Percentiles rank a stretch among this genome's conserved stretches.
Evolutionary conservation across 1,284 basidiomycete genomes (phyloP).

Genomic region (Pyrrhoderma lamaoense): DNA sequence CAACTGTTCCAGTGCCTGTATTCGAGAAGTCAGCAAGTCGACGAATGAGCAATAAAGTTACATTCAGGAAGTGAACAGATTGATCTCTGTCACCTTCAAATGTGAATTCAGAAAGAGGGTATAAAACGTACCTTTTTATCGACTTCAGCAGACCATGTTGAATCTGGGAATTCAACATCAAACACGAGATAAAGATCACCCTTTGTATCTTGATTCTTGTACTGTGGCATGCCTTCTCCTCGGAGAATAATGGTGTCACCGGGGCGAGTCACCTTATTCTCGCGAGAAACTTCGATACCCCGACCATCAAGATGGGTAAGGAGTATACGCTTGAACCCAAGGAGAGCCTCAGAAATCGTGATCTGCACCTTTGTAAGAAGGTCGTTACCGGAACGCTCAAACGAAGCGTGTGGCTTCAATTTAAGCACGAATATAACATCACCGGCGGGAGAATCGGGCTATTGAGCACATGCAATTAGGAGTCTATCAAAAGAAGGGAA

Average conservation of each 20-base stretch:
- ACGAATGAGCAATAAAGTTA: not conserved
- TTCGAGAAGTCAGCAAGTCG: not conserved
- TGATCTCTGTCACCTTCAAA: not conserved
- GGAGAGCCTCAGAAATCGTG: conserved; percentile 85
- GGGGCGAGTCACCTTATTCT: conserved; percentile 69
- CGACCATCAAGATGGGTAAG: conserved; percentile 87
- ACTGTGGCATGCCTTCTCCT: conserved; percentile 82
- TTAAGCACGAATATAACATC: conserved; percentile 86
- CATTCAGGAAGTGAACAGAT: not conserved
- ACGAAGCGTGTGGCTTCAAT: conserved; percentile 61
- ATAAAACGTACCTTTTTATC: conserved; percentile 44
- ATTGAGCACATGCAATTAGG: not conserved
- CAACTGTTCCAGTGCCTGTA: conserved; percentile 53
- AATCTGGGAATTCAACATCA: conserved; percentile 78
- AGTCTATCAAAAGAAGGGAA: not conserved
- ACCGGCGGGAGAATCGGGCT: conserved; percentile 79
- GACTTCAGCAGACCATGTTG: conserved; percentile 57
- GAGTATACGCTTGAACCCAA: conserved; percentile 83
- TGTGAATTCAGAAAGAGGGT: conserved; percentile 2
- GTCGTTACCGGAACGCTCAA: conserved; percentile 76
- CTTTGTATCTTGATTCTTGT: conserved; percentile 57
- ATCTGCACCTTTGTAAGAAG: conserved; percentile 72
- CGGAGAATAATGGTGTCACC: conserved; percentile 67
- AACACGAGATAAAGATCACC: conserved; percentile 81
- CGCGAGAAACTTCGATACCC: conserved; percentile 62